These are phyloP conservation scores for Pseudocercospora fuligena DNA, from an alignment of 2,329 filamentous ascomycete genomes.

Conservation along the genomic window DNA sequence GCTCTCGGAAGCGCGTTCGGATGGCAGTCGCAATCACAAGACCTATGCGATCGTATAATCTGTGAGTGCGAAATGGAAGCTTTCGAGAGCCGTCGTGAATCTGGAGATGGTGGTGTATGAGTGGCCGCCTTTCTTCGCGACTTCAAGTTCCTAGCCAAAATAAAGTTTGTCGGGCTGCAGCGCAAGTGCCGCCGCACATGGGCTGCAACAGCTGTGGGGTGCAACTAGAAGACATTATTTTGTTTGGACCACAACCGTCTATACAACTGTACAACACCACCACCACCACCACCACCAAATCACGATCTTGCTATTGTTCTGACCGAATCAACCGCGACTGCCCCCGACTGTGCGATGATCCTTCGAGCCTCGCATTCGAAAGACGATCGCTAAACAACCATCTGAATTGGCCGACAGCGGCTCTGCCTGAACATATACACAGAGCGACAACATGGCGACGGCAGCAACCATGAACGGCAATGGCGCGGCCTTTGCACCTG, in stretches of 20 bases:
- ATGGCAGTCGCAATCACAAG: not conserved
- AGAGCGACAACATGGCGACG: constrained; percentile 37
- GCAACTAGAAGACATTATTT: constrained; percentile 10
- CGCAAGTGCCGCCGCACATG: constrained; percentile 1
- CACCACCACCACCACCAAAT: not conserved
- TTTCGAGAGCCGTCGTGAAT: not conserved
- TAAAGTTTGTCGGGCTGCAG: constrained; percentile 9
- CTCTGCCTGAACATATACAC: not conserved
- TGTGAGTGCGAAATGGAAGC: not conserved
- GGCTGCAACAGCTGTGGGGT: constrained; percentile 11
- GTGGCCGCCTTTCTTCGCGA: not conserved
- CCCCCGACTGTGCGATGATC: constrained; percentile 5
- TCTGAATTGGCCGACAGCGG: not conserved
- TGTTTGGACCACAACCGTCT: not conserved
- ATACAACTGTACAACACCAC: not conserved
- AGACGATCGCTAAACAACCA: constrained; percentile 7
- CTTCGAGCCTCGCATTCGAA: not conserved
- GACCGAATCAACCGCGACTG: not conserved
- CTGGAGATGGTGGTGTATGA: not conserved
- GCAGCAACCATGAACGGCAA: constrained; percentile 55
- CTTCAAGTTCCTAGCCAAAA: not conserved
- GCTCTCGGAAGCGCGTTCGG: not conserved
- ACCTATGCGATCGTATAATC: not conserved
- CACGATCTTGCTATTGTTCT: not conserved
- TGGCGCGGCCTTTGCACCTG: constrained; percentile 76